phyloP scores from a whole-genome alignment of 2,329 filamentous ascomycete genomes.

The Gaeumannomyces sp. region DNA sequence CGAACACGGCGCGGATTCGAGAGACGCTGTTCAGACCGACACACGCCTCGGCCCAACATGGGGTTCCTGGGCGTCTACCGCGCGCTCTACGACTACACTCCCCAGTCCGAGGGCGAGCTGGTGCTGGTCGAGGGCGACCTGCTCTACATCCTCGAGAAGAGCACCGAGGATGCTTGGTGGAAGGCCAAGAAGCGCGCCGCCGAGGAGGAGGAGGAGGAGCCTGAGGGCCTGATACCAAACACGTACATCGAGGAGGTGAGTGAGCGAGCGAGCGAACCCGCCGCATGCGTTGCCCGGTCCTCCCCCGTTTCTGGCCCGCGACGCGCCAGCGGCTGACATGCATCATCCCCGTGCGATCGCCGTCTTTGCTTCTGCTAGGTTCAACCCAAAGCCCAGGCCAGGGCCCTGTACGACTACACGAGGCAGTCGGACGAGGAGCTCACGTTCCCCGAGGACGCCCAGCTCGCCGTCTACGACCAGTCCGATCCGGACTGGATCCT shows the following conservation, averaged over 20 bases:
- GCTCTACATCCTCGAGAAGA: slow-evolving; percentile 44
- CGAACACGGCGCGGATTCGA: not conserved
- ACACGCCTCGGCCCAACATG: slow-evolving; percentile 12
- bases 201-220: slow-evolving; percentile 81
- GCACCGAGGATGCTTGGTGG: slow-evolving; percentile 80
- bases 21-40: not conserved
- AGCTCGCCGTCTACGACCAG: slow-evolving; percentile 78
- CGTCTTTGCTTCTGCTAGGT: slow-evolving; percentile 34
- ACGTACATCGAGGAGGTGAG: slow-evolving; percentile 93
- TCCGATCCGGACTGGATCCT: slow-evolving; percentile 96
- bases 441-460: slow-evolving; percentile 84
- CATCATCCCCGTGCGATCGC: slow-evolving; percentile 9
- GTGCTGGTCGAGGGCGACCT: slow-evolving; percentile 18
- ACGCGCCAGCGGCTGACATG: not conserved
- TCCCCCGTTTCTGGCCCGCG: not conserved
- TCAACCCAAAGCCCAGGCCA: slow-evolving; percentile 57
- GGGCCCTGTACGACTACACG: slow-evolving; percentile 96
- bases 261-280: slow-evolving; percentile 14
- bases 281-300: not conserved
- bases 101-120: slow-evolving; percentile 21
- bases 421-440: slow-evolving; percentile 97
- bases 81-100: slow-evolving; percentile 21
- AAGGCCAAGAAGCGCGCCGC: slow-evolving; percentile 87
- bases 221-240: slow-evolving; percentile 81
- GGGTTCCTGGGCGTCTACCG: slow-evolving; percentile 20